These are phyloP conservation scores for Phytophthora palmivora DNA, from an alignment of 352 stramenopile species.

Conservation along the genomic window DNA sequence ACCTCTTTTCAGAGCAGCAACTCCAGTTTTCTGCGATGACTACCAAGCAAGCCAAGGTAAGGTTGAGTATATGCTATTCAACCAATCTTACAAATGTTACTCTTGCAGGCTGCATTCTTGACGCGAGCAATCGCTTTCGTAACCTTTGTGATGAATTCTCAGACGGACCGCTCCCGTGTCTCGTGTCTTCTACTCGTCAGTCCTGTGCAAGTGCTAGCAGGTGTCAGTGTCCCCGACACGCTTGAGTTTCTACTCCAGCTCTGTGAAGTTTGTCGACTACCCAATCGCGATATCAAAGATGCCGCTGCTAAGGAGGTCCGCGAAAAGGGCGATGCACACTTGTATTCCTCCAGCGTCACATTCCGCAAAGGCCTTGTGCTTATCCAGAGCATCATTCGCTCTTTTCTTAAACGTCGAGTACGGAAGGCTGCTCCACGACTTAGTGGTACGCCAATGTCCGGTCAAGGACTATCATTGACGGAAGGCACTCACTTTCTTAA, in stretches of 20 bases:
- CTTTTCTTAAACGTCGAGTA: constrained; percentile 68
- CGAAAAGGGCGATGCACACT: constrained; percentile 65
- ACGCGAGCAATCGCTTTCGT: constrained; percentile 81
- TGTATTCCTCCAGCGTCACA: constrained; percentile 78
- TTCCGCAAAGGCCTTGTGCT: constrained; percentile 76
- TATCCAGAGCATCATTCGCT: constrained; percentile 74
- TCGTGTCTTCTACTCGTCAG: constrained; percentile 82
- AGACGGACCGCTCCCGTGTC: constrained; percentile 50
- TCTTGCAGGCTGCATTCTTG: constrained; percentile 70
- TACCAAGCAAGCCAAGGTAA: constrained; percentile 79
- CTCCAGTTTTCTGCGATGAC: constrained; percentile 64
- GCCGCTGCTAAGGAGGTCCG: constrained; percentile 58
- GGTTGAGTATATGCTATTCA: not conserved
- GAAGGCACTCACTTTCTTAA: constrained; percentile 78
- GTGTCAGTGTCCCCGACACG: constrained; percentile 68
- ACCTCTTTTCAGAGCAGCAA: constrained; percentile 75
- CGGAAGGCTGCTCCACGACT: constrained; percentile 27
- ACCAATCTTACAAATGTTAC: not conserved
- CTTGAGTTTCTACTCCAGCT: constrained; percentile 82
- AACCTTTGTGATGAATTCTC: constrained; percentile 54
- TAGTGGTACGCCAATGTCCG: not conserved
- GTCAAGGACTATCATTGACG: constrained; percentile 40
- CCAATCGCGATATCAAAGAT: constrained; percentile 57
- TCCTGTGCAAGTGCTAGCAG: constrained; percentile 84
- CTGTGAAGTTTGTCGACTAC: constrained; percentile 63